phyloP scores from a whole-genome alignment of 1,139 yeast species.

The Debaryomyces sp. region DNA sequence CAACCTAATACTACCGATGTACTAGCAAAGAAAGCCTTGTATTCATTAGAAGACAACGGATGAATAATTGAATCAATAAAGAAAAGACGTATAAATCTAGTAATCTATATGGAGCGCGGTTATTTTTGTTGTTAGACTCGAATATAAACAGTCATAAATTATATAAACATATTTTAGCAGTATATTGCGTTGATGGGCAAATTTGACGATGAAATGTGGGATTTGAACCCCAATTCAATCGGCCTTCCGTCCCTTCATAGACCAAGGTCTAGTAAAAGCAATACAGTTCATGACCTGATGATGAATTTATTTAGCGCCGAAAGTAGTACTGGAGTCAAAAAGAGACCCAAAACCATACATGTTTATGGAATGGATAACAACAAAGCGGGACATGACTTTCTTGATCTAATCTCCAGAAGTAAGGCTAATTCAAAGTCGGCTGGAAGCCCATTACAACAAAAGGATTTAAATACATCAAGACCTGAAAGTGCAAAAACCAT shows the following conservation, averaged over 20 bases:
- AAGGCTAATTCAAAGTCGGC: background rate
- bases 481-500: background rate
- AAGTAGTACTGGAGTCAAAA: constrained; percentile 1
- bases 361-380: constrained; percentile 10
- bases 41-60: constrained; percentile 4
- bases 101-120: constrained; percentile 1
- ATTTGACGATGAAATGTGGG: constrained; percentile 12
- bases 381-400: constrained; percentile 8
- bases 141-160: background rate
- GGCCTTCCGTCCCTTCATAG: constrained; percentile 1
- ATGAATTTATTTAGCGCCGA: constrained; percentile 3
- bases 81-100: background rate
- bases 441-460: constrained; percentile 2
- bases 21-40: background rate
- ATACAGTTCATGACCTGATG: constrained; percentile 3
- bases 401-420: constrained; percentile 12
- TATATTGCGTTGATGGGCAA: constrained; percentile 7
- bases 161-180: background rate
- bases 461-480: background rate
- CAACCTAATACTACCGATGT: constrained; percentile 3
- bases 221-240: constrained; percentile 1
- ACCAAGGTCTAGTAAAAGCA: constrained; percentile 6
- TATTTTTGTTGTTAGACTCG: background rate
- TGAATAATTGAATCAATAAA: constrained; percentile 6
- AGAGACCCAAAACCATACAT: constrained; percentile 8